phyloP scores from a whole-genome alignment of 2,329 filamentous ascomycete species.

The Beauveria caledonica region DNA sequence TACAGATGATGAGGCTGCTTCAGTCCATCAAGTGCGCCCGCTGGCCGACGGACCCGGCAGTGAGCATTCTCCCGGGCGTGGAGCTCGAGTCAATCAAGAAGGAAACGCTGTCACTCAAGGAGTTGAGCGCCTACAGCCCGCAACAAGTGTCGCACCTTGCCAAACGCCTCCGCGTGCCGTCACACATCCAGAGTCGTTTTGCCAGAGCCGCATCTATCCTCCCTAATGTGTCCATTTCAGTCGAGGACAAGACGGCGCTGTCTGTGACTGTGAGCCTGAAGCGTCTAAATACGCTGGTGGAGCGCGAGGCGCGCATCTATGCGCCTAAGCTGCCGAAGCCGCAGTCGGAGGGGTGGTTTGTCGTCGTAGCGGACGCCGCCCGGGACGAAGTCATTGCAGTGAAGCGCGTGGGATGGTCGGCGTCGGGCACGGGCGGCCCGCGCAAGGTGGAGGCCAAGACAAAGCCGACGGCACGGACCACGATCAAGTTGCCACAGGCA shows the following conservation, averaged over 20 bases:
- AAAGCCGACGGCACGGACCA: constrained; percentile 45
- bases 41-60: constrained; percentile 76
- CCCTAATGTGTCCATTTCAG: constrained; percentile 58
- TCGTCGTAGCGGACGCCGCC: constrained; percentile 59
- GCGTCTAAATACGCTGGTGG: constrained; percentile 57
- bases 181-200: constrained; percentile 37
- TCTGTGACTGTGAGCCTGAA: constrained; percentile 56
- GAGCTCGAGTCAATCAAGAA: constrained; percentile 34
- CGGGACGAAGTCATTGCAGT: constrained; percentile 75
- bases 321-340: constrained; percentile 89
- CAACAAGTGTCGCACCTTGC: constrained; percentile 36
- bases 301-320: constrained; percentile 66
- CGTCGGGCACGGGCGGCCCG: constrained; percentile 17
- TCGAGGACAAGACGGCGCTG: constrained; percentile 52
- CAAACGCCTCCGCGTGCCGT: constrained; percentile 42
- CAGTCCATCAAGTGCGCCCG: constrained; percentile 88
- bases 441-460: constrained; percentile 31
- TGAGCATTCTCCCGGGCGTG: constrained; percentile 73
- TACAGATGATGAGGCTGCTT: constrained; percentile 75
- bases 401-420: constrained; percentile 73
- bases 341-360: constrained; percentile 90
- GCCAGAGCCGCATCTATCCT: constrained; percentile 54
- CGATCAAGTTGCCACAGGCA: constrained; percentile 44
- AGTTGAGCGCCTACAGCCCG: constrained; percentile 23
- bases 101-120: constrained; percentile 35